These are phyloP conservation scores for Cladosporium sp. DNA, from an alignment of 2,329 filamentous ascomycete genomes.

Conservation along the genomic window DNA sequence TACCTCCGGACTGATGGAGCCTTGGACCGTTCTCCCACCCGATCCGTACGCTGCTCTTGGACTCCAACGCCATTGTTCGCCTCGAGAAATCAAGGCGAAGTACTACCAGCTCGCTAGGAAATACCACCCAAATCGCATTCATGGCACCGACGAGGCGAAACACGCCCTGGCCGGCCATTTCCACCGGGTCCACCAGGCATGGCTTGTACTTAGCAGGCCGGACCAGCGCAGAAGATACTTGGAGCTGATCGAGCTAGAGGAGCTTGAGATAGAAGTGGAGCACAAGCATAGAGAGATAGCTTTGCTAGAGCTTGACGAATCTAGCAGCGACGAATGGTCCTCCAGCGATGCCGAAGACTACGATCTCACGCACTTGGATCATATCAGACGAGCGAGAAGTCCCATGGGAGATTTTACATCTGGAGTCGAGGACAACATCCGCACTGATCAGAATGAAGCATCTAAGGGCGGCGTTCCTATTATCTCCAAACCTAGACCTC, in stretches of 20 bases:
- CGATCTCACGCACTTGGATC: slow-evolving; percentile 17
- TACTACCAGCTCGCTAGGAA: slow-evolving; percentile 87
- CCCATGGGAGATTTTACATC: slow-evolving; percentile 4
- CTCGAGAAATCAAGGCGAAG: slow-evolving; percentile 77
- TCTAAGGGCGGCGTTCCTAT: not conserved
- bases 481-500: not conserved
- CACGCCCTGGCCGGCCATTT: slow-evolving; percentile 23
- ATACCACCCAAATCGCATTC: slow-evolving; percentile 62
- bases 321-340: slow-evolving; percentile 24
- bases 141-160: slow-evolving; percentile 40
- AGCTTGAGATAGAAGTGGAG: slow-evolving; percentile 25
- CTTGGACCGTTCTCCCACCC: slow-evolving; percentile 34
- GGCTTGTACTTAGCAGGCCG: slow-evolving; percentile 25
- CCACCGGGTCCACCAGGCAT: slow-evolving; percentile 28
- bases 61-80: slow-evolving; percentile 66
- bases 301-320: slow-evolving; percentile 12
- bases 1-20: slow-evolving; percentile 6
- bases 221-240: slow-evolving; percentile 25
- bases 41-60: slow-evolving; percentile 83
- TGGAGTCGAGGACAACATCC: not conserved
- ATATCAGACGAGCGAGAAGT: slow-evolving; percentile 3
- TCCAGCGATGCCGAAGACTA: slow-evolving; percentile 33
- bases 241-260: slow-evolving; percentile 27
- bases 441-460: not conserved
- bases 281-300: slow-evolving; percentile 13